Evolutionary conservation across 106 monocot species (phyloP).

Genomic region (Xerophyta viscosa): DNA sequence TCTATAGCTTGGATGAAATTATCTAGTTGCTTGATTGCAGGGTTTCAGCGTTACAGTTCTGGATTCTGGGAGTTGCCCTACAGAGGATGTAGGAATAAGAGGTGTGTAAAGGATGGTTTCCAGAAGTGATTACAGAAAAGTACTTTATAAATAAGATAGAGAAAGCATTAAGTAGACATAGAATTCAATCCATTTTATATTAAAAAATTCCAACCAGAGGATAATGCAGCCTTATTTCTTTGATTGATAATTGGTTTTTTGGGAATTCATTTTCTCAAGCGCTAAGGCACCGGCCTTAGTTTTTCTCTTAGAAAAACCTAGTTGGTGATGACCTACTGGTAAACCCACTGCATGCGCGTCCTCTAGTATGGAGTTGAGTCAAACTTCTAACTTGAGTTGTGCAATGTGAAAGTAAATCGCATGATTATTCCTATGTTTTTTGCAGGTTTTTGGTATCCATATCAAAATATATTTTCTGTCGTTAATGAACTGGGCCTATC

Average conservation of each 20-base stretch:
- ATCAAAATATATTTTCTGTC: conserved; percentile 56
- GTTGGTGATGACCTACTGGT: too few relatives aligned
- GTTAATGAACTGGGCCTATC: conserved; percentile 52
- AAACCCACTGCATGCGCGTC: too few relatives aligned
- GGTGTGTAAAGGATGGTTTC: conserved; percentile 12
- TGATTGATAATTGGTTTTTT: too few relatives aligned
- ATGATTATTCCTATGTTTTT: background rate
- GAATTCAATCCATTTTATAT: too few relatives aligned
- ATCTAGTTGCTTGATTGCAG: conserved; percentile 10
- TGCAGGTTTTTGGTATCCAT: conserved; percentile 65
- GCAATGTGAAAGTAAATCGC: background rate
- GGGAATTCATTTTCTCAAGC: too few relatives aligned
- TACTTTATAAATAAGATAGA: background rate
- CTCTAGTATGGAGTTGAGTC: background rate
- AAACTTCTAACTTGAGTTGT: background rate
- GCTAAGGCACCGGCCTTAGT: too few relatives aligned
- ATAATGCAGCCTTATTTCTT: too few relatives aligned
- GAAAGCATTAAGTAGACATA: too few relatives aligned
- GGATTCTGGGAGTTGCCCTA: conserved; percentile 27
- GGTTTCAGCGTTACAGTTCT: conserved; percentile 64
- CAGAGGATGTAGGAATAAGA: conserved; percentile 43
- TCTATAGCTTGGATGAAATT: too few relatives aligned
- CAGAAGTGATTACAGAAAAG: background rate
- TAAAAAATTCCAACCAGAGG: too few relatives aligned
- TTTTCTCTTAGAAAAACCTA: too few relatives aligned